Conservation (phyloP, 2,329 filamentous ascomycete species). For the Beauveria australis region DNA sequence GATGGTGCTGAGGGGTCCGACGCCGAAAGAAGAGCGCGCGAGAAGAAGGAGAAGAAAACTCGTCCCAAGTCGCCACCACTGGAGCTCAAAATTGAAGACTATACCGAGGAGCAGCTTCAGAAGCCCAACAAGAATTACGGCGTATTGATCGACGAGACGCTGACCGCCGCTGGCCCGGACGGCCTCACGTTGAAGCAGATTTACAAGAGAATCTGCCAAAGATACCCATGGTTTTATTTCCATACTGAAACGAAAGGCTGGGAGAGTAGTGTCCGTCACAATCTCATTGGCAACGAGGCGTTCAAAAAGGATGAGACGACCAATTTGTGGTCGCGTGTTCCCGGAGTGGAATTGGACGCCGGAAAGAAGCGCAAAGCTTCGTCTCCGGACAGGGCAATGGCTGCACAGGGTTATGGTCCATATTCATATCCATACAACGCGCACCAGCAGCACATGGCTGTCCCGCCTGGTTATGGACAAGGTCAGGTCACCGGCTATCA, state of each 20-base stretch:
- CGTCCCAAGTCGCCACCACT: slow-evolving; percentile 53
- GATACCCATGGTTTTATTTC: slow-evolving; percentile 53
- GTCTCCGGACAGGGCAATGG: slow-evolving; percentile 40
- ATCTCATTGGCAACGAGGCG: slow-evolving; percentile 53
- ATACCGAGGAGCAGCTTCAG: slow-evolving; percentile 48
- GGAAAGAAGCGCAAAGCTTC: slow-evolving; percentile 52
- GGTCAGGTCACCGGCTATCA: slow-evolving; percentile 25
- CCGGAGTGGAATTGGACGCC: slow-evolving; percentile 50
- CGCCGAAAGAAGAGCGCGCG: slow-evolving; percentile 45
- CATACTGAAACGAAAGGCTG: slow-evolving; percentile 55
- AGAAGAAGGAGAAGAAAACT: slow-evolving; percentile 53
- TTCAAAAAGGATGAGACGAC: slow-evolving; percentile 51
- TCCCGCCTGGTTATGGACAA: slow-evolving; percentile 27
- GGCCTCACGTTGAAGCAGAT: slow-evolving; percentile 54
- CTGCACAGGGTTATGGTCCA: slow-evolving; percentile 29
- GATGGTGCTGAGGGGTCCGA: slow-evolving; percentile 48
- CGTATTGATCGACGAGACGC: slow-evolving; percentile 51
- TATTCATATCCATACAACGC: slow-evolving; percentile 28
- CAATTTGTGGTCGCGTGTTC: slow-evolving; percentile 49
- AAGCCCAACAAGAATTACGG: slow-evolving; percentile 57
- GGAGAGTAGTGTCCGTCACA: slow-evolving; percentile 58
- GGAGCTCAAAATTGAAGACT: slow-evolving; percentile 46
- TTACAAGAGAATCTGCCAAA: slow-evolving; percentile 51
- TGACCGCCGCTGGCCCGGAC: slow-evolving; percentile 44
- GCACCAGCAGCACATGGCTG: slow-evolving; percentile 25